Evolutionary conservation across 1,284 basidiomycete species (phyloP).

Genomic region (Ganoderma boninense): DNA sequence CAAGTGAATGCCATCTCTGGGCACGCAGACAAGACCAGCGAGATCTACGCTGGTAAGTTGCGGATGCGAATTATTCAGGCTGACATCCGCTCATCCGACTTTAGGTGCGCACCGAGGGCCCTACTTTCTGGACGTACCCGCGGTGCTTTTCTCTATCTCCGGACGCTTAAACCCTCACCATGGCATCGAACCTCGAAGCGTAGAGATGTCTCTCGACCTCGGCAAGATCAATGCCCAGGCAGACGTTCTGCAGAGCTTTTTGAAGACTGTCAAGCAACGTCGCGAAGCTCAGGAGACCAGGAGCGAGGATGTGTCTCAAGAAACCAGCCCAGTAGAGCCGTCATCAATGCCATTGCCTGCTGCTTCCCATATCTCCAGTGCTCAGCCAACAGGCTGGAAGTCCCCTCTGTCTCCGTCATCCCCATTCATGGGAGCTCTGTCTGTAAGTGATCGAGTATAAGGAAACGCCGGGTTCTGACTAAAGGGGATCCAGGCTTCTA

Average conservation of each 20-base stretch:
- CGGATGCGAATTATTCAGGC: not conserved
- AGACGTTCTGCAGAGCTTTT: conserved; percentile 51
- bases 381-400: conserved; percentile 23
- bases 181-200: conserved; percentile 62
- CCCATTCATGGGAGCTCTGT: conserved; percentile 51
- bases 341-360: conserved; percentile 26
- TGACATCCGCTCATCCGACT: not conserved
- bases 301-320: not conserved
- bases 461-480: not conserved
- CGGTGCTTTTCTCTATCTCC: conserved; percentile 55
- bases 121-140: conserved; percentile 53
- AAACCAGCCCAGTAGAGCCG: not conserved
- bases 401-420: conserved; percentile 43
- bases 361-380: conserved; percentile 42
- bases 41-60: conserved; percentile 23
- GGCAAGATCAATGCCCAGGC: conserved; percentile 58
- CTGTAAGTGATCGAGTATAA: conserved; percentile 44
- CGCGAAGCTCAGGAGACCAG: conserved; percentile 13
- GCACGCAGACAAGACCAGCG: conserved; percentile 41
- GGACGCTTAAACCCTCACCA: conserved; percentile 66
- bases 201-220: conserved; percentile 56
- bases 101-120: conserved; percentile 29
- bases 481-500: conserved; percentile 29
- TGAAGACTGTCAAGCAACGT: conserved; percentile 42
- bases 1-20: conserved; percentile 59